Evolutionary conservation across 495 filamentous ascomycete species (phyloP).

Genomic region (Aspergillus nidulans): DNA sequence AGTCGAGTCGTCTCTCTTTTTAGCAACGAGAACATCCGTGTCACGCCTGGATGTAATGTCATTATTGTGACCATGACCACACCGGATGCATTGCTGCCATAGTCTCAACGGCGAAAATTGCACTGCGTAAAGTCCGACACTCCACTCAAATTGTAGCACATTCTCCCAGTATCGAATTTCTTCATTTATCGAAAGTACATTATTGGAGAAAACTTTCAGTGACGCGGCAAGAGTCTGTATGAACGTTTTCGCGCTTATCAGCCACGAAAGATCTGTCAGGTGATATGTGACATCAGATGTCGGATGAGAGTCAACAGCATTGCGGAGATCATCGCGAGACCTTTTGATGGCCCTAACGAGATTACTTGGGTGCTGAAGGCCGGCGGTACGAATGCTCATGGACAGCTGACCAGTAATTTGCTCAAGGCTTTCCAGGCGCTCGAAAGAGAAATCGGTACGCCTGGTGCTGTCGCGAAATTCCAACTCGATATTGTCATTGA

Average conservation of each 20-base stretch:
- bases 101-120: constrained; percentile 75
- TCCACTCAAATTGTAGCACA: constrained; percentile 64
- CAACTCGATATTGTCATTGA: constrained; percentile 14
- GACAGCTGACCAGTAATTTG: constrained; percentile 64
- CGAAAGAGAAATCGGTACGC: constrained; percentile 9
- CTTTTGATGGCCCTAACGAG: constrained; percentile 58
- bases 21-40: background rate
- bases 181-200: constrained; percentile 73
- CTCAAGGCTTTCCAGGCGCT: constrained; percentile 45
- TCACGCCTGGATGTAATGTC: constrained; percentile 47
- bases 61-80: constrained; percentile 11
- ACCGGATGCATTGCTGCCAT: constrained; percentile 51
- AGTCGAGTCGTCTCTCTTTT: constrained; percentile 7
- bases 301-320: constrained; percentile 17
- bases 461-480: constrained; percentile 21
- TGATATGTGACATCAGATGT: constrained; percentile 31
- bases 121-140: constrained; percentile 69
- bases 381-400: constrained; percentile 53
- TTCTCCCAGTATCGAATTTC: constrained; percentile 94
- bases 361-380: constrained; percentile 45
- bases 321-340: constrained; percentile 38
- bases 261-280: constrained; percentile 78
- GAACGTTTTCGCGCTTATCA: constrained; percentile 80
- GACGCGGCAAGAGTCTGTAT: constrained; percentile 77
- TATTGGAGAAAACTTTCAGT: constrained; percentile 66